Evolutionary conservation across 805 yeast genomes (phyloP), one percentile per base, ranked within the genome.

Genomic region (Metschnikowia lunata): DNA sequence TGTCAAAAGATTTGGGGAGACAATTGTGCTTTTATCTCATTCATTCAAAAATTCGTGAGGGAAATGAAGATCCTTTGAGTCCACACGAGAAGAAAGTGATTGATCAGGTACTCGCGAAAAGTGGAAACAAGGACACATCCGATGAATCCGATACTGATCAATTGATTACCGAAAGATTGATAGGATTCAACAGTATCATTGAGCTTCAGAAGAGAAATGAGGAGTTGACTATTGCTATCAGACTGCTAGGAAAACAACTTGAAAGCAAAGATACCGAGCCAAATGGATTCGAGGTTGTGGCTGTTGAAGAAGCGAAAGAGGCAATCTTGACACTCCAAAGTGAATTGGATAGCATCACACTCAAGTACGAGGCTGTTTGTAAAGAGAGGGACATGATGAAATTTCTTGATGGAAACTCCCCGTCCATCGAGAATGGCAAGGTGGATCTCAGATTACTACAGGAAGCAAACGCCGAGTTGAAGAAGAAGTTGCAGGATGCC

Each of bases 1-100:
- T 83, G 50, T 76, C 83, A 35, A 66, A 74, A 27, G 97, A 91
- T 57, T 67, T 91, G 33, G 86, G 95, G 7, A 79, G 82, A 35
- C 98, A 91, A 60, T 76, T 93, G n/a, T 88, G 86, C 52, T 75
- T 74, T 39, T 71, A 89, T 31, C 70, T 91, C 32, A 75, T 84
- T 12, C 88, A 85, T 57, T 71, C 86, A 1, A 72, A 80, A 27
- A 67, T 84, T 1, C 73, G 80, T 37, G 77, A 74, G 10, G 74
- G 72, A 40, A 68, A 77, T n/a, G 78, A 78, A 31, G 70, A 68
- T 33, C 86, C 91, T 8, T 65, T 91, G 31, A 75, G 85, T 6
- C 62, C 71, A 0, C 77, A 77, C 11, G 97, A 91, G 56, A 74
- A 76, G 50, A 70, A 69, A n/a, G 81, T 82, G 26, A 72, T 89